Percentiles rank a stretch among this genome's conserved stretches.
Conservation (phyloP, 805 yeast species). For the Pichia deserticola region DNA sequence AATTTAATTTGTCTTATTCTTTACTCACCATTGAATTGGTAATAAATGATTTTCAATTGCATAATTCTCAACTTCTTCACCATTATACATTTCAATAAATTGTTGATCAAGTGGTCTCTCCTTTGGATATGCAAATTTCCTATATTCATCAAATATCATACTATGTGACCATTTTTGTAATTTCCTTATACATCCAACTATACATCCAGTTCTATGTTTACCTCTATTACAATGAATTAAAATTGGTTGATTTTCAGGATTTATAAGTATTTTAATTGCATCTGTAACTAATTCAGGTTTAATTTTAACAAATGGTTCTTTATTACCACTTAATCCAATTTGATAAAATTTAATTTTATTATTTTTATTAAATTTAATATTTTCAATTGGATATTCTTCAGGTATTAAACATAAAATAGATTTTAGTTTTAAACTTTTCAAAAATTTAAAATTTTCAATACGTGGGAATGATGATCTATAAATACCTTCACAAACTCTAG, state of each 20-base stretch:
- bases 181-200: constrained; percentile 86
- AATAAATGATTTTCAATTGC: constrained; percentile 51
- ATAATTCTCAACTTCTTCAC: constrained; percentile 45
- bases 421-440: constrained; percentile 55
- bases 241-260: constrained; percentile 87
- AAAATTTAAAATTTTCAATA: constrained; percentile 68
- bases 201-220: constrained; percentile 93
- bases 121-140: constrained; percentile 92
- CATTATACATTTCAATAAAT: constrained; percentile 84
- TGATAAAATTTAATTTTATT: constrained; percentile 69
- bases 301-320: constrained; percentile 84
- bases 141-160: constrained; percentile 91
- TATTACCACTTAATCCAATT: constrained; percentile 91
- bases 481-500: constrained; percentile 69
- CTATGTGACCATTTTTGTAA: constrained; percentile 89
- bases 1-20: too few relatives aligned
- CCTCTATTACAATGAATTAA: constrained; percentile 95
- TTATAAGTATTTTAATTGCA: constrained; percentile 71
- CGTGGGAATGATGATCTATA: constrained; percentile 90
- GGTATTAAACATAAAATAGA: constrained; percentile 81
- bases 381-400: constrained; percentile 82
- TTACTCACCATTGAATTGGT: constrained; percentile 56
- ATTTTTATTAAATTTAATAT: constrained; percentile 51
- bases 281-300: constrained; percentile 59
- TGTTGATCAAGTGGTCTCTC: constrained; percentile 94